These are phyloP conservation scores for Stropharia rugosoannulata DNA, from an alignment of 768 basidiomycete species.

Conservation along the genomic window DNA sequence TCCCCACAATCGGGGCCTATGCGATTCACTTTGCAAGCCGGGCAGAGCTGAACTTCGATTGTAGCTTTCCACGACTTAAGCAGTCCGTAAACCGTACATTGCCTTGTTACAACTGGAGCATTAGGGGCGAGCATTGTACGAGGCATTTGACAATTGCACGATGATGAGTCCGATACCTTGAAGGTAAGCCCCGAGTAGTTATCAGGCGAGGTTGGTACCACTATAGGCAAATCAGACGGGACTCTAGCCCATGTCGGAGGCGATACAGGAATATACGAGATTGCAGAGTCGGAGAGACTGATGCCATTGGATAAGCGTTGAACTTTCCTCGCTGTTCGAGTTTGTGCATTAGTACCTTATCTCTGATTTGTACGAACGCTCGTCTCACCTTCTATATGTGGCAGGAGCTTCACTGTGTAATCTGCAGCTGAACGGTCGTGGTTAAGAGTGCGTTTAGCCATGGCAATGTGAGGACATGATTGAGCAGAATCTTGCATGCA, in stretches of 20 bases:
- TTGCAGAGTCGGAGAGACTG: neutral
- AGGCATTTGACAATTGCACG: neutral
- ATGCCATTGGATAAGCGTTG: neutral
- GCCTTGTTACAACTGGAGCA: neutral
- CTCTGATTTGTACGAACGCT: too few relatives aligned
- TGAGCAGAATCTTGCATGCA: slow-evolving; percentile 6
- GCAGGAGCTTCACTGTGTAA: neutral
- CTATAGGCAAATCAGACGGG: slow-evolving; percentile 3
- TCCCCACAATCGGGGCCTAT: slow-evolving; percentile 23
- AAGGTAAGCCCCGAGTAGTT: neutral
- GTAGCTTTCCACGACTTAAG: neutral
- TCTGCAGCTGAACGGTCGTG: neutral
- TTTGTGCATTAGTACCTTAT: neutral
- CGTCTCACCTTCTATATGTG: too few relatives aligned
- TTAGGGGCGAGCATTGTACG: neutral
- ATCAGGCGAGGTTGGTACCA: too few relatives aligned
- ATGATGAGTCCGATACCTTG: neutral
- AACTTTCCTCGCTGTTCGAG: neutral
- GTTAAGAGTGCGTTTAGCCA: slow-evolving; percentile 6
- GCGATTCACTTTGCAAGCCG: slow-evolving; percentile 10
- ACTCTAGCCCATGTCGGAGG: slow-evolving; percentile 15
- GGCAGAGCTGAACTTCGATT: slow-evolving; percentile 17
- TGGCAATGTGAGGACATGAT: slow-evolving; percentile 4
- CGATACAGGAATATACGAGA: slow-evolving; percentile 11
- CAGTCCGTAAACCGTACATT: slow-evolving; percentile 5